Evolutionary conservation across 331 rosid species (phyloP), one percentile per base, ranked within the genome.

Genomic region (Telfairia occidentalis): DNA sequence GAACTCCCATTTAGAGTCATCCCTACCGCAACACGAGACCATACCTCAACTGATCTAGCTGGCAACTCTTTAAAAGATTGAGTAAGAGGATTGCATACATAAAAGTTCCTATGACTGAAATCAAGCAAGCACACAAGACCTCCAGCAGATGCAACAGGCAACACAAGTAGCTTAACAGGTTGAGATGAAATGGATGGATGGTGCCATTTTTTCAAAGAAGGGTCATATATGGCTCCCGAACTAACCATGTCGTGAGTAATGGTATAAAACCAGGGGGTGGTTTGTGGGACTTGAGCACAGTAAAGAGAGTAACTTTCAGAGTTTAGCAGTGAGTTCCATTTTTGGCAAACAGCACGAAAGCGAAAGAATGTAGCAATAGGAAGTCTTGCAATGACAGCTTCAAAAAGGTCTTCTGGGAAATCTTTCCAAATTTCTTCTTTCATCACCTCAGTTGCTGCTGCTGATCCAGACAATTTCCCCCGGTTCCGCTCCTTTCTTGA

Each of bases 81-180:
- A 81, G 84, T 90, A 78, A 92, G 81, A 9, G 98, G 98, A 79
- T 92, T 92, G 83, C 96, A 92, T 23, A 92, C 87, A 71, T 78
- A 90, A 81, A 90, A 87, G 79, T 89, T 86, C 79, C 86, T 82
- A 78, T 85, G 87, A 59, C 86, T 80, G 35, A 83, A 76, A 80
- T 87, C 97, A 57, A 84, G 88, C 77, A 90, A 85, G 82, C 97
- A 92, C 28, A 92, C 90, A 52, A 92, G 83, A 24, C 98, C 97
- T 45, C 96, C 97, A 1, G 93, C 96, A 70, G 96, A 92, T 57
- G 98, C 97, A 81, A 86, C 89, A 7, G 97, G 98, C 52, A 84
- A 65, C 74, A 86, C 78, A 38, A 87, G 84, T 78, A 78, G 57
- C 69, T 86, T 77, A 13, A 83, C 34, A 53, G 88, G 97, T 74